Percentiles rank a stretch among this genome's conserved stretches.
Conservation (phyloP, 257 asterid genomes). For the Ligustrum vulgare region DNA sequence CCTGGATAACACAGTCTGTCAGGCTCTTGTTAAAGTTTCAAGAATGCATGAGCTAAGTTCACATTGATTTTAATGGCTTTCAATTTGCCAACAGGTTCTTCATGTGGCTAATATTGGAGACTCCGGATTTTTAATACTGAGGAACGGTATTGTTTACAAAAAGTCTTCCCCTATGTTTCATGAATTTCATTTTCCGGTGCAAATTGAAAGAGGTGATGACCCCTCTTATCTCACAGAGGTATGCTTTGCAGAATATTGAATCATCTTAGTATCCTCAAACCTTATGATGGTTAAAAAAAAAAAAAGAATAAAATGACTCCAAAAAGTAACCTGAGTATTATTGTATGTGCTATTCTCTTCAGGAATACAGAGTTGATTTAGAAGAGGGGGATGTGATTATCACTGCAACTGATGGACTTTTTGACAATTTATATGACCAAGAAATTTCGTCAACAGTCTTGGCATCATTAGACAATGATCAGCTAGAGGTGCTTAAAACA, state of each 20-base stretch:
- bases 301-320: neutral
- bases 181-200: conserved; percentile 67
- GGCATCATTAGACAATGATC: conserved; percentile 49
- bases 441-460: conserved; percentile 56
- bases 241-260: conserved; percentile 11
- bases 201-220: conserved; percentile 51
- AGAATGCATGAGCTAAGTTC: neutral
- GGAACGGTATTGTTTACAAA: conserved; percentile 54
- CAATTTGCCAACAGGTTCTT: conserved; percentile 51
- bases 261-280: neutral
- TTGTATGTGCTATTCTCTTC: conserved; percentile 21
- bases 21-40: too few species aligned
- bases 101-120: conserved; percentile 80
- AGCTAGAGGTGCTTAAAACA: conserved; percentile 46
- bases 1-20: too few species aligned
- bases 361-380: conserved; percentile 62
- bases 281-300: neutral
- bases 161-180: conserved; percentile 73
- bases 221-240: conserved; percentile 76
- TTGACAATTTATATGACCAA: conserved; percentile 74
- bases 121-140: conserved; percentile 70
- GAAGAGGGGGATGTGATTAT: conserved; percentile 70
- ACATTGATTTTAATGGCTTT: neutral
- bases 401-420: conserved; percentile 75
- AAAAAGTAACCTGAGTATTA: neutral